Evolutionary conservation across 345 rosid species (phyloP), one percentile per base, ranked within the genome.

Genomic region (Hibiscus trionum): DNA sequence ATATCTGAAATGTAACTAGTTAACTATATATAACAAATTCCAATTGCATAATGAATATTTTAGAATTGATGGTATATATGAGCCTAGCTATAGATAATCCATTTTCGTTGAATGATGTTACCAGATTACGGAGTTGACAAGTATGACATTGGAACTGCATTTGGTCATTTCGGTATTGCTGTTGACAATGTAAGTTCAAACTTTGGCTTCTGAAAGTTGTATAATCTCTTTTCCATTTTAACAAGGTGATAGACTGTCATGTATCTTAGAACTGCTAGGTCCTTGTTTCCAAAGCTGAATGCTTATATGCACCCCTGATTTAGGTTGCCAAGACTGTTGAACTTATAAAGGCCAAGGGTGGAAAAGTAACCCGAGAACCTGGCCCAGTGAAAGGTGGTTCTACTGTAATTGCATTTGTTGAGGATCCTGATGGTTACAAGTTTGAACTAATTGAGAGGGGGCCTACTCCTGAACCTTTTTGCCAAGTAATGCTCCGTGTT

Each of bases 401-500:
- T 21, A 21, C 24, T 21, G 24, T 21, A 21, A 21, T 21, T 21
- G 24, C 24, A 21, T 21, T 21, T 21, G 24, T 21, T 21, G 24
- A 21, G 24, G 24, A 21, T 21, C 24, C 24, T 21, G 24, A 21
- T 21, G 24, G 98, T 79, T 95, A 92, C 79, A 92, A 89, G 80
- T 95, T 95, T 84, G 99, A 95, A 78, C 90, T 95, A 57, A 78
- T 95, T 82, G 98, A 95, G 82, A 95, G 99, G 78, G 96, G 90
- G 61, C 94, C 97, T 70, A 95, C 99, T 39, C 99, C 98, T 6
- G 99, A 95, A 82, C 99, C 99, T 39, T 77, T 95, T 50, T 95
- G 99, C 82, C 99, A 95, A 86, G 97, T 95, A 75, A 95, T 95
- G 99, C 97, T 95, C 75, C 98, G 96, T 68, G 99, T 95, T 77